Percentiles rank a stretch among this genome's conserved stretches.
These are phyloP conservation scores for Ophiocordyceps sinensis DNA, from an alignment of 2,329 filamentous ascomycete genomes.

Conservation along the genomic window DNA sequence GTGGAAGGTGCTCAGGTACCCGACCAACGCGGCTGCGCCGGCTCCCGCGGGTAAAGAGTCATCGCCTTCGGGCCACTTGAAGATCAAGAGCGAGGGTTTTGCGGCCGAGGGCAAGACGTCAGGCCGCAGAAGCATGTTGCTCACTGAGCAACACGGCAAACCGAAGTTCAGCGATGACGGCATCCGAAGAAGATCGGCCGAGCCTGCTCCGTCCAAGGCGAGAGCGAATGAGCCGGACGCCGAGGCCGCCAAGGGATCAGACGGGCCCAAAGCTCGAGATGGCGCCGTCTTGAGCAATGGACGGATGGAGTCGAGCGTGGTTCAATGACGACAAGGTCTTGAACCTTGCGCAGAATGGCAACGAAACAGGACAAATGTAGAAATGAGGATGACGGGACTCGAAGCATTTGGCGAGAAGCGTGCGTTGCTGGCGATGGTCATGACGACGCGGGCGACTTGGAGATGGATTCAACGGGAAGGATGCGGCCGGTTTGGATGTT, in stretches of 20 bases:
- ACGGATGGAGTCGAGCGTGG: too few species aligned
- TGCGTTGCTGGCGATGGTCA: too few species aligned
- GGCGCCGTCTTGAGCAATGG: too few species aligned
- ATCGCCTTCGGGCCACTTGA: conserved; percentile 20
- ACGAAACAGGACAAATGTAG: too few species aligned
- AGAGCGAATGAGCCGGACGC: conserved; percentile 9
- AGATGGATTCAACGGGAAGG: too few species aligned
- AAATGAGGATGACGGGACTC: too few species aligned
- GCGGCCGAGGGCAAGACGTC: conserved; percentile 18
- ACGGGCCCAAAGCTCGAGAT: too few species aligned
- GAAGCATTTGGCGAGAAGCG: too few species aligned
- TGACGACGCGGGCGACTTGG: too few species aligned
- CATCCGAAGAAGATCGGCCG: conserved; percentile 16
- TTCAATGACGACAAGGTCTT: too few species aligned
- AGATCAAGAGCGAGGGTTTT: conserved; percentile 8
- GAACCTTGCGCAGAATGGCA: too few species aligned
- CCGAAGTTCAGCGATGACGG: conserved; percentile 11
- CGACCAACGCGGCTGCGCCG: conserved; percentile 10
- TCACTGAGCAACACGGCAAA: conserved; percentile 13
- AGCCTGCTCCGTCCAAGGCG: conserved; percentile 8
- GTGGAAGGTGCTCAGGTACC: conserved; percentile 29
- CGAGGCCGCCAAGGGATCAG: background rate
- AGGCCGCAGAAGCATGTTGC: conserved; percentile 15
- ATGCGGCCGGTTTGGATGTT: too few species aligned
- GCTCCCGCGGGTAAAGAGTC: conserved; percentile 1